Percentiles rank a stretch among this genome's conserved stretches.
These are phyloP conservation scores for Psilocybe tampanensis DNA, from an alignment of 768 basidiomycete species.

Conservation along the genomic window DNA sequence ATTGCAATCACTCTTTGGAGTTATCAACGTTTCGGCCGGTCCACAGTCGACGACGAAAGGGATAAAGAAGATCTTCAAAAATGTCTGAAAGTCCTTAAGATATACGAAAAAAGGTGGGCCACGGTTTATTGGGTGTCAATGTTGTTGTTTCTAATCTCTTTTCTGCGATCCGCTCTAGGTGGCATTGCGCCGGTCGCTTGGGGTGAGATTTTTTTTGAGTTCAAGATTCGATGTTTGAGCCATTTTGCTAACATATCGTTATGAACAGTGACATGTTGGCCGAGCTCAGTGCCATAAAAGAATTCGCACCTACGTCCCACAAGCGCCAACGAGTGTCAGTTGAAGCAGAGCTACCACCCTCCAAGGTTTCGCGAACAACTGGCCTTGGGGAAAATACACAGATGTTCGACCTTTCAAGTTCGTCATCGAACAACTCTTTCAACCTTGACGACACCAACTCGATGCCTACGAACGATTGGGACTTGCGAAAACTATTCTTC, in stretches of 20 bases:
- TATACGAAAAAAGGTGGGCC: slow-evolving; percentile 35
- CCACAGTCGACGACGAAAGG: slow-evolving; percentile 37
- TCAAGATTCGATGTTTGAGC: neutral
- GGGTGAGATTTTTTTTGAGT: neutral
- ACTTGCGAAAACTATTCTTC: slow-evolving; percentile 25
- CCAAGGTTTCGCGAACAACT: neutral
- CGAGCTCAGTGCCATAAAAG: neutral
- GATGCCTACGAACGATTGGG: slow-evolving; percentile 18
- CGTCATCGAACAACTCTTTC: neutral
- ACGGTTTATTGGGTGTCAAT: neutral
- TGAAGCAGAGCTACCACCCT: neutral
- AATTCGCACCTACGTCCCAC: neutral
- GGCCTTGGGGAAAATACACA: neutral
- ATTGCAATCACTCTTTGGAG: slow-evolving; percentile 61
- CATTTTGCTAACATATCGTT: neutral
- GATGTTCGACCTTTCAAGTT: neutral
- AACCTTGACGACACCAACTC: slow-evolving; percentile 9
- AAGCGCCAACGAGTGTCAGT: neutral
- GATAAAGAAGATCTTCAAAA: slow-evolving; percentile 54
- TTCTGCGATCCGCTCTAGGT: slow-evolving; percentile 27
- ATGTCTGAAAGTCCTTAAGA: slow-evolving; percentile 51
- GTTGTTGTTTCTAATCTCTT: no score
- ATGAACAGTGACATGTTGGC: neutral
- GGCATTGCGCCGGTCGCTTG: slow-evolving; percentile 35
- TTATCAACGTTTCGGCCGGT: slow-evolving; percentile 41